These are phyloP conservation scores for Phytopythium mirpurense DNA, from an alignment of 352 stramenopile genomes.

Conservation along the genomic window DNA sequence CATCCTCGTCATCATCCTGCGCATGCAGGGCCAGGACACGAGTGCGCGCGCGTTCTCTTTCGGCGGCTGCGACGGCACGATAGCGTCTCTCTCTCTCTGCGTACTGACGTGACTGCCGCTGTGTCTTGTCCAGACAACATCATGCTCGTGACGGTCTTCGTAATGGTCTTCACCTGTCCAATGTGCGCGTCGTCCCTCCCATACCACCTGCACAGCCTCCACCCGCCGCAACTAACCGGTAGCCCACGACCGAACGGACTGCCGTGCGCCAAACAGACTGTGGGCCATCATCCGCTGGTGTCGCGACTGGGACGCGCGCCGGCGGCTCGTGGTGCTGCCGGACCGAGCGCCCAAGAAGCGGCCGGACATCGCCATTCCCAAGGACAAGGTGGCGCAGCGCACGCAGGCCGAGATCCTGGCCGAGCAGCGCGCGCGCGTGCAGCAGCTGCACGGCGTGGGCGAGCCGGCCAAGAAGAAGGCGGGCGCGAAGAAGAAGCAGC, in stretches of 20 bases:
- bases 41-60: conserved; percentile 19
- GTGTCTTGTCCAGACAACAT: conserved; percentile 42
- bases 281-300: conserved; percentile 78
- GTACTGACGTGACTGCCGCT: neutral
- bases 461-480: conserved; percentile 43
- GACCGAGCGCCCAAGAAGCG: conserved; percentile 72
- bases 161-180: conserved; percentile 79
- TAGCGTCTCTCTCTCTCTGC: too few relatives aligned
- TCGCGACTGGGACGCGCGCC: conserved; percentile 46
- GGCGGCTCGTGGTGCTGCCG: conserved; percentile 53
- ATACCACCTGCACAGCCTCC: too few relatives aligned
- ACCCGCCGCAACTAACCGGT: neutral
- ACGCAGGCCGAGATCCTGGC: conserved; percentile 80
- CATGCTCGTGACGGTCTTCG: conserved; percentile 74
- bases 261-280: too few relatives aligned
- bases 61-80: too few relatives aligned
- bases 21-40: conserved; percentile 46
- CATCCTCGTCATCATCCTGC: conserved; percentile 50
- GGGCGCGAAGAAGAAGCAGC: conserved; percentile 42
- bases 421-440: conserved; percentile 60
- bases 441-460: conserved; percentile 54
- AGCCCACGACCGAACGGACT: too few relatives aligned
- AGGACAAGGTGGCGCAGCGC: conserved; percentile 46
- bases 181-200: conserved; percentile 30
- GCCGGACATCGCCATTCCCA: conserved; percentile 60